Evolutionary conservation across 257 asterid species (phyloP).

Genomic region (Fraxinus excelsior): DNA sequence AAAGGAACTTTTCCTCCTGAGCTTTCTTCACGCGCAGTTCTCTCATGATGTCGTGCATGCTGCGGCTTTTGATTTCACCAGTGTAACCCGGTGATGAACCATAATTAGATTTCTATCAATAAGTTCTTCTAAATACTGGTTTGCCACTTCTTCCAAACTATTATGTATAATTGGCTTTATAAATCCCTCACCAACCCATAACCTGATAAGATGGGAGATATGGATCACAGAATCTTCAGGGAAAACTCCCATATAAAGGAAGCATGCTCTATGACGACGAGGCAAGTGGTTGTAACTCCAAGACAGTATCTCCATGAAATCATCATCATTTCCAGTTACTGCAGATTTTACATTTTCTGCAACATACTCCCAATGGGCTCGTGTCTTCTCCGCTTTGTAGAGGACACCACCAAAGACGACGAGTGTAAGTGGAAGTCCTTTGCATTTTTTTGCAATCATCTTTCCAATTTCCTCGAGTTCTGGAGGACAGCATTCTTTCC

Average conservation of each 20-base stretch:
- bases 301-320: slow-evolving; percentile 21
- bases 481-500: no score
- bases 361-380: no score
- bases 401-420: no score
- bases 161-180: not conserved
- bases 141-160: not conserved
- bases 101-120: not conserved
- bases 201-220: not conserved
- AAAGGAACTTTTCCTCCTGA: not conserved
- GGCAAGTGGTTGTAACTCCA: slow-evolving; percentile 29
- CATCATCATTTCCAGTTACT: slow-evolving; percentile 1
- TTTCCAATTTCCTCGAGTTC: no score
- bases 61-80: not conserved
- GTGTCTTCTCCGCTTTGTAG: no score
- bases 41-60: slow-evolving; percentile 6
- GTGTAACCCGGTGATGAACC: not conserved
- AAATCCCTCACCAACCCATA: slow-evolving; percentile 26
- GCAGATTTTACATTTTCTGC: no score
- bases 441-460: no score
- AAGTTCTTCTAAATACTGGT: not conserved
- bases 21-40: not conserved
- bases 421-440: no score
- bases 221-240: not conserved
- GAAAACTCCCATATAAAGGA: slow-evolving; percentile 29
- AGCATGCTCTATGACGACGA: not conserved